Evolutionary conservation across 1,284 basidiomycete species (phyloP), one percentile per base, ranked within the genome.

Genomic region (Marasmius sp.): DNA sequence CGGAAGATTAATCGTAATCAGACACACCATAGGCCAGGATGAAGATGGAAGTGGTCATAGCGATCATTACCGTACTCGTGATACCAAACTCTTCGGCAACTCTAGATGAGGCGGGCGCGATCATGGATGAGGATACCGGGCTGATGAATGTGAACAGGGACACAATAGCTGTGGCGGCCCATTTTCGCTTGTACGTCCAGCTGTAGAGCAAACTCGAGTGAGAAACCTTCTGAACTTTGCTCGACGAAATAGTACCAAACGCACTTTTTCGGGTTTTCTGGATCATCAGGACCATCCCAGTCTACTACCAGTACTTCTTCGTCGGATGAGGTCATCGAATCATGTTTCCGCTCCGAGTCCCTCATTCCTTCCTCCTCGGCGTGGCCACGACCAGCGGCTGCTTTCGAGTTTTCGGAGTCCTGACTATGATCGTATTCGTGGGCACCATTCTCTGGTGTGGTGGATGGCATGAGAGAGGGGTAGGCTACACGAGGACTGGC

Each of bases 181-280:
- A 81, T 71, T 84, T 85, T 59, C 73, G 74, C 58, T 68, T 71
- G 62, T 72, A 74, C 1, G 74, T 72, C 86, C 87, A 89, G 70
- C 82, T 63, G 47, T 20, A 51, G 16, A 41, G 41, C 7, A 36
- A 43, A 10, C 51, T 11, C 54, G 18, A 39, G 18, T 34, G 14
- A 43, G 11, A 58, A 8, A 16, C 38, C 2, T 11, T 47, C 9
- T 11, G 27, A 37, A 57, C 12, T 55, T 34, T 16, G 14, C 18
- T 20, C 11, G 18, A 49, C 33, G 9, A 16, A n/a, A 39, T 16
- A 12, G 3, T 12, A 43, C 6, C 11, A 43, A 8, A 68, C 76
- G 49, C 65, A 79, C 79, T 86, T 86, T 65, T 79, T 79, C 0
- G 86, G 86, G 68, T 87, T 86, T 43, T 72, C 72, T 5, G 80